Conservation (phyloP, 768 basidiomycete genomes). For the Termitomyces sp. region DNA sequence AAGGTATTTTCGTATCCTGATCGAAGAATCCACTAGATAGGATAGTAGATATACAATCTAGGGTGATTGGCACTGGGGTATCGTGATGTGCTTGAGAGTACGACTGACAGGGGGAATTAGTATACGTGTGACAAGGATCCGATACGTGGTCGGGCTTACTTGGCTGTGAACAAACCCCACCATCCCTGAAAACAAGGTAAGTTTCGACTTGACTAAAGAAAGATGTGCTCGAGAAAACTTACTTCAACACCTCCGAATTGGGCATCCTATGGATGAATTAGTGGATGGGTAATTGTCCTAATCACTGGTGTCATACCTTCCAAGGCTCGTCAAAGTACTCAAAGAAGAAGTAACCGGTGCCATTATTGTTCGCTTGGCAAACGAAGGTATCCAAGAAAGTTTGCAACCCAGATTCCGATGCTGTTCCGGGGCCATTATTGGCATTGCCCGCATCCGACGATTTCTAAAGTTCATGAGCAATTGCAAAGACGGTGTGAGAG, state of each 20-base stretch:
- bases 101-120: slow-evolving; percentile 37
- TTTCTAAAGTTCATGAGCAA: slow-evolving; percentile 30
- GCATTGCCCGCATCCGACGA: slow-evolving; percentile 56
- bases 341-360: slow-evolving; percentile 86
- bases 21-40: no score
- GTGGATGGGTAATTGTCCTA: neutral
- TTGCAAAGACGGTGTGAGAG: neutral
- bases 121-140: neutral
- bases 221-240: neutral
- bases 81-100: slow-evolving; percentile 66
- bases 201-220: neutral
- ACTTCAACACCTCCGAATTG: slow-evolving; percentile 78
- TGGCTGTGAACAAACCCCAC: slow-evolving; percentile 45
- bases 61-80: slow-evolving; percentile 54
- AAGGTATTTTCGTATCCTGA: neutral
- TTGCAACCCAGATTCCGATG: slow-evolving; percentile 56
- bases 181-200: slow-evolving; percentile 28
- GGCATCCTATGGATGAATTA: slow-evolving; percentile 33
- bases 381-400: slow-evolving; percentile 84
- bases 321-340: slow-evolving; percentile 81
- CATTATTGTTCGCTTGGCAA: slow-evolving; percentile 80
- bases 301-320: slow-evolving; percentile 49
- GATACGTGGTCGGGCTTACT: slow-evolving; percentile 25
- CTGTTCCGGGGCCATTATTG: slow-evolving; percentile 65
- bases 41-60: slow-evolving; percentile 16